Base-by-base conservation (phyloP, 2,329 filamentous ascomycete genomes). In the Diaporthe ilicicola region DNA sequence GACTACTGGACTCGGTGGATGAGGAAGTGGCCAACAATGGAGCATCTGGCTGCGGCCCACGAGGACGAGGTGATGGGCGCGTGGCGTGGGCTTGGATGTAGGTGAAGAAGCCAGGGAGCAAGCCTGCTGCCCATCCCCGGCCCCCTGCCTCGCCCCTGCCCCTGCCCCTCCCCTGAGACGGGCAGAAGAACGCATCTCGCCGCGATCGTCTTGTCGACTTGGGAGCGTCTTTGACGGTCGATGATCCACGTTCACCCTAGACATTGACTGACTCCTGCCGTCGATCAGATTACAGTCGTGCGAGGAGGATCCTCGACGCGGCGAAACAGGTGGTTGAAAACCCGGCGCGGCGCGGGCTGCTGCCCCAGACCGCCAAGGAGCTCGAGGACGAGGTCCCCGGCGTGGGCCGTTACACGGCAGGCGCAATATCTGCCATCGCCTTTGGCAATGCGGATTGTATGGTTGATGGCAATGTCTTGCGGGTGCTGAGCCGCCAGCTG, bases 1-100 rank as follows among this genome's bases (percentile, higher is more conserved):
- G 87, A 86, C 61, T 91, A 91, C 77, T 91, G 89, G 87, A 88
- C 86, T 37, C 82, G 82, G 1, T 91, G 89, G 89, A 89, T 89
- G 82, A 82, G 78, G 0, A 84, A 84, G 69, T 91, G 89, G 88
- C 88, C 89, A 0, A 89, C 87, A 0, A 84, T 91, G 3, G 82
- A 84, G 1, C 85, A 87, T 27, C 83, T 91, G 8, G 88, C 89
- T 0, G 79, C 79, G 0, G 89, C 89, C 1, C 75, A 79, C 1
- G 76, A 84, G 7, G 87, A 89, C 59, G 87, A 90, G 4, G 89
- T 91, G 1, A 78, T 91, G 12, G 82, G 83, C 2, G 86, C 85
- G 3, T 91, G 89, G 89, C 84, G 86, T 37, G 89, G 89, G 0
- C 79, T 91, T 12, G 89, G 89, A 1, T 91, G 56, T 61, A 39